Conservation (phyloP, 805 yeast genomes). For the Pichia deserticola region DNA sequence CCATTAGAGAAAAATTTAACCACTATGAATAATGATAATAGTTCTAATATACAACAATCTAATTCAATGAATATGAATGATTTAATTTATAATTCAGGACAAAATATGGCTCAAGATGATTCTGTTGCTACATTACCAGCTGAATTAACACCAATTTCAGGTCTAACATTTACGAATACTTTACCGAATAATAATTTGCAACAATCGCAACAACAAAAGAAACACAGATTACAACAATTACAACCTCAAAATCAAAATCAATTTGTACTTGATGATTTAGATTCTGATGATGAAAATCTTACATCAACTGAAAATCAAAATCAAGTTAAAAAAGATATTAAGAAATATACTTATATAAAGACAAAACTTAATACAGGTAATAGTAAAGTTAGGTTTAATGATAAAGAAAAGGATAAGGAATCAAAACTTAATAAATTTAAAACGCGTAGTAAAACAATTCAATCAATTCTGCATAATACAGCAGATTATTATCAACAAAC, state of each 20-base stretch:
- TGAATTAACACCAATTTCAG: constrained; percentile 19
- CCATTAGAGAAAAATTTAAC: constrained; percentile 17
- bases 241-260: not conserved
- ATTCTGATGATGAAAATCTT: constrained; percentile 14
- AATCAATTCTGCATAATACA: constrained; percentile 20
- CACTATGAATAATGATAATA: not conserved
- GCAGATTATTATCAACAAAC: constrained; percentile 16
- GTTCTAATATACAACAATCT: no score
- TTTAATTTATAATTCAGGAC: not conserved
- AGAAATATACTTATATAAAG: constrained; percentile 2
- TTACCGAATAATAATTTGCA: not conserved
- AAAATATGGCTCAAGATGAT: not conserved
- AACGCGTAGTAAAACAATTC: constrained; percentile 18
- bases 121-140: constrained; percentile 15
- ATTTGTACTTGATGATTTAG: constrained; percentile 9
- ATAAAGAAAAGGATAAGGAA: constrained; percentile 10
- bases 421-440: constrained; percentile 20
- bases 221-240: not conserved
- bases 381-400: not conserved
- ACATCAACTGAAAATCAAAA: not conserved
- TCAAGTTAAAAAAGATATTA: not conserved
- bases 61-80: not conserved
- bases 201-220: not conserved
- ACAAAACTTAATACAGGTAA: not conserved
- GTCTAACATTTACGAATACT: constrained; percentile 13